Evolutionary conservation across 73 alveolate genomes (phyloP), one percentile per base, ranked within the genome.

Genomic region (Stentor roeselii): DNA sequence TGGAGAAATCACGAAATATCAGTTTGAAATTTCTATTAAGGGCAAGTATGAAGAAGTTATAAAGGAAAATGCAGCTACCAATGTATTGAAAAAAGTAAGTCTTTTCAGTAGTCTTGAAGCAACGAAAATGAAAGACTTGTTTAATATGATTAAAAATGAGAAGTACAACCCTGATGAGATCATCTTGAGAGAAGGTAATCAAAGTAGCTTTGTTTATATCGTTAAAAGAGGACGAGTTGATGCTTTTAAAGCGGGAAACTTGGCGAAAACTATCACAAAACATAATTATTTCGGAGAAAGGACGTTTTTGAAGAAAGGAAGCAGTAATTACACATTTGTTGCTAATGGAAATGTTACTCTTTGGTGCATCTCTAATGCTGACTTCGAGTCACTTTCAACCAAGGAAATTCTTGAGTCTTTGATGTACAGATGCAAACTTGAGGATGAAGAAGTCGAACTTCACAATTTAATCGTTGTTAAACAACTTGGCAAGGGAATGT

Each of bases 401-500:
- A 78, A 85, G 76, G 59, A 60, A 60, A 91, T 84, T 37, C 41
- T 82, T 82, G 83, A 78, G 84, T 82, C 42, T 76, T 37, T 76
- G 77, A 60, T 60, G 36, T 40, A 60, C 36, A 41, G 76, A 14
- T 3, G 59, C 39, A 78, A 27, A 36, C 60, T 84, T 59, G 76
- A 83, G 86, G 96, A 93, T 82, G 88, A 93, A 75, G 82, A 87
- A 74, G 50, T 86, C 61, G 78, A 85, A 80, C 90, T 93, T 36
- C 36, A 83, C 35, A 93, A 92, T 67, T 88, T 93, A 59, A 32
- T 83, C n/a, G 89, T 82, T 58, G 60, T 84, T 60, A 89, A 83
- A 50, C 84, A 78, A 59, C 86, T 93, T 67, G 98, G 97, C 30
- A 50, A 83, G 39, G 98, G 98, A 0, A 76, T 87, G 78, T 93